Base-by-base conservation (phyloP, 192 early-diverging fungal species). In the Umbelopsis sp. region DNA sequence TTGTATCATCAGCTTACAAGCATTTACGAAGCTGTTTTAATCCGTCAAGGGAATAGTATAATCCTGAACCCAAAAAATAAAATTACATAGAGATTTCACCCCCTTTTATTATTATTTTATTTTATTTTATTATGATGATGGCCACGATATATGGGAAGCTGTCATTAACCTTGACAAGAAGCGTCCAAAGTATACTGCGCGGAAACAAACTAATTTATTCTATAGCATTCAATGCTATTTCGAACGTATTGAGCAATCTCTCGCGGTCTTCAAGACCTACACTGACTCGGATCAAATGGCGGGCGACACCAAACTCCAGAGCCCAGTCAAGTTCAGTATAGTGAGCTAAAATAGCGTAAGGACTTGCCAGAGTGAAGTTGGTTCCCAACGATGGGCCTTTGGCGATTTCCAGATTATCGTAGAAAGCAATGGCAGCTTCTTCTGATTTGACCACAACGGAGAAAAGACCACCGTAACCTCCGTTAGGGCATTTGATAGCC, bases 331-430 rank as follows among this genome's bases (percentile, higher is more conserved):
- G 81, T 80, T 98, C 97, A 31, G 81, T 81, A 79, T 93, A 98
- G 76, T 98, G 97, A 10, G 95, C 97, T n/a, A 98, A 73, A 22
- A 98, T 93, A 0, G 96, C 95, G 74, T 98, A 98, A 2, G 97
- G 96, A 69, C 92, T 93, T 3, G 89, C 93, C 54, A 98, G 83
- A 20, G 97, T 98, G 69, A 98, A 98, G 83, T 96, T 98, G 31
- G 97, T 98, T 1, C 97, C 97, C 24, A 98, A 82, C 4, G 94
- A 96, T 20, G 97, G 97, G 2, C 97, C 97, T 74, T 98, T 98
- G 72, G 91, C 92, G 74, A 93, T 88, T 3, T 80, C 79, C 45
- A 98, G 71, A 7, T 79, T 71, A 79, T 98, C 95, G 83, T 91
- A 98, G 80, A 98, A 97, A 59, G 77, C 71, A 0, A 91, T 80